These are phyloP conservation scores for Aspergillus ostianus DNA, from an alignment of 495 filamentous ascomycete species.

Conservation along the genomic window DNA sequence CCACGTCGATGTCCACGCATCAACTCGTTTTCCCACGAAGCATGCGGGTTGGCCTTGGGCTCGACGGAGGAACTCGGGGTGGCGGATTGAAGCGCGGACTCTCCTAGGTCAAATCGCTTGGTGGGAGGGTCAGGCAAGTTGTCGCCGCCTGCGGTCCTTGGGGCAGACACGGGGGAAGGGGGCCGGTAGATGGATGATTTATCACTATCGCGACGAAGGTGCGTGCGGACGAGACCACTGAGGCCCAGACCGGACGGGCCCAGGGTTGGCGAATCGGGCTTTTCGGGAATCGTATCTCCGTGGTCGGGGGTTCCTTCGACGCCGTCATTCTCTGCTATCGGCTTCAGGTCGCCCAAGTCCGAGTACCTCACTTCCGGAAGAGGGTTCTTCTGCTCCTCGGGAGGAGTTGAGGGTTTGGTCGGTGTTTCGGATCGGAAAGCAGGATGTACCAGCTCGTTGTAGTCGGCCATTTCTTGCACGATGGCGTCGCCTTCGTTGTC, in stretches of 20 bases:
- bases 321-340: slow-evolving; percentile 38
- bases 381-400: slow-evolving; percentile 27
- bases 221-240: slow-evolving; percentile 79
- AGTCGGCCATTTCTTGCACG: slow-evolving; percentile 2
- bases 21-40: slow-evolving; percentile 37
- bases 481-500: slow-evolving; percentile 37
- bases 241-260: slow-evolving; percentile 65
- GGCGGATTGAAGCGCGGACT: slow-evolving; percentile 1
- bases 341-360: slow-evolving; percentile 43
- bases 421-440: slow-evolving; percentile 27
- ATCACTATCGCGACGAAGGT: slow-evolving; percentile 80
- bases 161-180: slow-evolving; percentile 37
- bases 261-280: slow-evolving; percentile 77
- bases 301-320: slow-evolving; percentile 13
- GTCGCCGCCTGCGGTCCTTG: slow-evolving; percentile 9
- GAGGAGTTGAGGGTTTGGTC: slow-evolving; percentile 30
- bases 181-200: slow-evolving; percentile 72
- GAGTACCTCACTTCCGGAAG: slow-evolving; percentile 44
- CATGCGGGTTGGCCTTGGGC: slow-evolving; percentile 18
- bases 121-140: not conserved
- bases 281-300: slow-evolving; percentile 31
- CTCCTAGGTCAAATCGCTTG: not conserved
- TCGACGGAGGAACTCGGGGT: slow-evolving; percentile 7
- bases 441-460: slow-evolving; percentile 29
- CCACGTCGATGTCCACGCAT: slow-evolving; percentile 46